A percentile compares a stretch with the other conserved stretches of the same genome.
phyloP scores from a whole-genome alignment of 83 land plant species.

The Picea engelmannii region DNA sequence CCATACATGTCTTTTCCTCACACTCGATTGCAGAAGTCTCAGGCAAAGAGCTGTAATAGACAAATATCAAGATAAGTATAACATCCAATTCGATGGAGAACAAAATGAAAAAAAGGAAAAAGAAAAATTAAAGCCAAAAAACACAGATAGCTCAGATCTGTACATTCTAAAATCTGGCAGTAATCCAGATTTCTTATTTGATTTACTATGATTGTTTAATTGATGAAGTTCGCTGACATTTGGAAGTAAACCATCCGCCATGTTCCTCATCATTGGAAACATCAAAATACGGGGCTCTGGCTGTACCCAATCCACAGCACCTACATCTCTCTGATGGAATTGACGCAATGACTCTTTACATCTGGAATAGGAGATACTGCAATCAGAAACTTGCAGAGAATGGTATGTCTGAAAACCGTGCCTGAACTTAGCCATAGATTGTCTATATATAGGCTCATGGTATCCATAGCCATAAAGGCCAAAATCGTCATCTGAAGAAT shows the following conservation, averaged over 20 bases:
- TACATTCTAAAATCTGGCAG: background rate
- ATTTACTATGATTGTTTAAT: background rate
- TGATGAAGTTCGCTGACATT: background rate
- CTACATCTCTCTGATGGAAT: background rate
- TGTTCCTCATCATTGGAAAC: background rate
- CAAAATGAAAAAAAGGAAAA: background rate
- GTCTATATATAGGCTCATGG: background rate
- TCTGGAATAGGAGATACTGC: background rate
- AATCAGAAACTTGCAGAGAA: background rate
- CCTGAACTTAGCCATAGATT: background rate
- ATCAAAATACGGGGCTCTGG: background rate
- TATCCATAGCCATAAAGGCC: background rate
- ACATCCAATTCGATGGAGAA: slow-evolving; percentile 1
- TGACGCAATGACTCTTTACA: background rate
- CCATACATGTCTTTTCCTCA: background rate
- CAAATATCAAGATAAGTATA: background rate
- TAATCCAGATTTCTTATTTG: background rate
- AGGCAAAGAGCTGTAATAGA: background rate
- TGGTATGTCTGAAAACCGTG: background rate
- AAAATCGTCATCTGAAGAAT: background rate
- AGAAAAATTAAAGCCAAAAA: background rate
- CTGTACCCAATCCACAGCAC: background rate
- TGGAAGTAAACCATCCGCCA: background rate
- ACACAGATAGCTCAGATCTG: background rate
- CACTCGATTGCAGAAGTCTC: background rate